Evolutionary conservation across 179 eudicot species (phyloP), one percentile per base, ranked within the genome.

Genomic region (Drosera spatulata): DNA sequence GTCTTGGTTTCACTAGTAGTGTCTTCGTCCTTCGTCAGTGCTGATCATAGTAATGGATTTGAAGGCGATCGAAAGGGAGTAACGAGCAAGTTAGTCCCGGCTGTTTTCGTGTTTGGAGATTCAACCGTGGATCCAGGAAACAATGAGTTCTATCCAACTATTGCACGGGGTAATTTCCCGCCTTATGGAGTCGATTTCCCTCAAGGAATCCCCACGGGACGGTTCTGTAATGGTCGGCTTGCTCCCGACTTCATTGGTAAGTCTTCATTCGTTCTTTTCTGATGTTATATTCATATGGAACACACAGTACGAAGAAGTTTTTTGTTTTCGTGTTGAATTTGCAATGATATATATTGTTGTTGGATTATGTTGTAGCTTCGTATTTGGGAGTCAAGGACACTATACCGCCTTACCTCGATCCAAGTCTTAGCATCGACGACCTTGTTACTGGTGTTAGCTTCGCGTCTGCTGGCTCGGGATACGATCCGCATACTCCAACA

Each of bases 61-160:
- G 33, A 22, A 22, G 33, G 33, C 33, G 33, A 22, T 22, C 33
- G 33, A 22, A 22, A 22, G 33, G 33, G 33, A 22, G 33, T 22
- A 22, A 22, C 33, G 33, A 22, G 33, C 33, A 22, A 22, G 33
- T 22, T 22, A 22, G 33, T 22, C 33, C 33, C 84, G 3, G 80
- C 90, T 0, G 12, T 76, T 6, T 65, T 77, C 4, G 71, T 86
- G 10, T 88, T 88, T 4, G 96, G 94, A 41, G 96, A 88, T 61
- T 88, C 96, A 2, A 83, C 90, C 0, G 90, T 82, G 6, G 96
- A 88, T 53, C 75, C 90, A 0, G 96, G 96, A 2, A 88, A 88
- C 64, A 88, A 88, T 43, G 63, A 88, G 70, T 71, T 69, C 65
- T 43, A 80, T 0, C 3, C 4, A 0, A 83, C 96, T 10, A 0